These are phyloP conservation scores for Penicillium sp. DNA, from an alignment of 2,329 filamentous ascomycete genomes.

Conservation along the genomic window DNA sequence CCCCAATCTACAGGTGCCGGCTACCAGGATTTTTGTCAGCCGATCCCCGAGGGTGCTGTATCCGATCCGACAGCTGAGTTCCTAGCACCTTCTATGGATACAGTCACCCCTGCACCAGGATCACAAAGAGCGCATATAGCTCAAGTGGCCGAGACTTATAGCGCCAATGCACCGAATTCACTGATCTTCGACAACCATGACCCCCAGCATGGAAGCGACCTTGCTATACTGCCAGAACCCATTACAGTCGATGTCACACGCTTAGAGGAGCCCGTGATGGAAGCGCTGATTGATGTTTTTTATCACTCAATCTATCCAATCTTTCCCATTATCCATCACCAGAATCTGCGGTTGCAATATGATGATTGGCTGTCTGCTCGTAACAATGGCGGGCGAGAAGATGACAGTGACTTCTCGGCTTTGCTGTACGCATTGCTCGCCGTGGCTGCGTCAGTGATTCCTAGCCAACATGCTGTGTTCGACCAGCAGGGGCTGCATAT, in stretches of 20 bases:
- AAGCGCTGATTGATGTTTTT: conserved; percentile 1
- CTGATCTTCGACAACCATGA: neutral
- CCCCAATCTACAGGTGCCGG: neutral
- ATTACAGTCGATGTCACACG: neutral
- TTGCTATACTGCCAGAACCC: neutral
- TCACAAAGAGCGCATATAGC: neutral
- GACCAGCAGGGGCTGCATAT: neutral
- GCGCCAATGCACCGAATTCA: neutral
- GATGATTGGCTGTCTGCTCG: conserved; percentile 1
- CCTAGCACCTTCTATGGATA: neutral
- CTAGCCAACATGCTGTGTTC: conserved; percentile 2
- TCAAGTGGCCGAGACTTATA: neutral
- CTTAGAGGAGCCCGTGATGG: neutral
- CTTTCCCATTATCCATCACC: conserved; percentile 2
- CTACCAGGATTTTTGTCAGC: neutral
- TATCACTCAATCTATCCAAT: conserved; percentile 9
- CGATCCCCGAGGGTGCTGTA: neutral
- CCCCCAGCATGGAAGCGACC: neutral
- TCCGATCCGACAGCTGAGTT: neutral
- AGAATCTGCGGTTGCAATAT: conserved; percentile 3
- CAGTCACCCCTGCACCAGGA: neutral
- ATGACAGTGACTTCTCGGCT: conserved; percentile 1
- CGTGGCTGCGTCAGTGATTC: conserved; percentile 4
- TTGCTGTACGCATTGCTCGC: conserved; percentile 10
- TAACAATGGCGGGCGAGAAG: neutral